Conservation (phyloP, 495 filamentous ascomycete species). For the Penicillium macrosclerotiorum region DNA sequence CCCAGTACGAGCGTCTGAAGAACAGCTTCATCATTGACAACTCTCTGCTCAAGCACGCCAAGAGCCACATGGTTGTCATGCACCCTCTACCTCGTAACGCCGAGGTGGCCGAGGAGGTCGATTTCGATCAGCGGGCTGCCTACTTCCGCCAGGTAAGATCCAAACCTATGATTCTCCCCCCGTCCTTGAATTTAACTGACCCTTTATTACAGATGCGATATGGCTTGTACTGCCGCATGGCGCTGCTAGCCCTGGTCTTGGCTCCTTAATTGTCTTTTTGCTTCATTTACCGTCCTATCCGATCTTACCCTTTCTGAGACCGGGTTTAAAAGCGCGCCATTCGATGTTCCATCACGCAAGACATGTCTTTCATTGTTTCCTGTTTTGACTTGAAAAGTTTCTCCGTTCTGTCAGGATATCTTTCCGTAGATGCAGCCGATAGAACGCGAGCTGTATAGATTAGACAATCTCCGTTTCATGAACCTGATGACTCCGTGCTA, state of each 20-base stretch:
- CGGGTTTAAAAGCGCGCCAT: constrained; percentile 15
- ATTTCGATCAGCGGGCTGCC: constrained; percentile 93
- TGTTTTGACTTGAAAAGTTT: constrained; percentile 38
- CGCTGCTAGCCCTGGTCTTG: constrained; percentile 89
- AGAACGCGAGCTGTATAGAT: constrained; percentile 40
- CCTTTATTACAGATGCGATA: constrained; percentile 81
- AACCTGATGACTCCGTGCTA: constrained; percentile 34
- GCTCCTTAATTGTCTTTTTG: constrained; percentile 48
- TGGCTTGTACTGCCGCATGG: constrained; percentile 97
- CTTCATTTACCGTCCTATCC: not conserved
- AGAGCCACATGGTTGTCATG: constrained; percentile 87
- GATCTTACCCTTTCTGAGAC: constrained; percentile 22
- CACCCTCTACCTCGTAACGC: constrained; percentile 91
- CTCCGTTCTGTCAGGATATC: constrained; percentile 33
- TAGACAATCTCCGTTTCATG: constrained; percentile 46
- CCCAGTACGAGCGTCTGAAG: constrained; percentile 82
- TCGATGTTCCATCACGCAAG: constrained; percentile 23
- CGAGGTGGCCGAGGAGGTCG: constrained; percentile 92
- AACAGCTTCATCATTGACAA: constrained; percentile 86
- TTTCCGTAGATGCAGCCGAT: constrained; percentile 35
- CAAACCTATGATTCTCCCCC: not conserved
- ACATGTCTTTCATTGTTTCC: constrained; percentile 26
- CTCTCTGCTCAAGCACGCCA: constrained; percentile 84
- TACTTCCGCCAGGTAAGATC: constrained; percentile 96
- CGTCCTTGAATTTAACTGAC: constrained; percentile 27